Evolutionary conservation across 139 green algal species (phyloP), one percentile per base, ranked within the genome.

Genomic region (Gonium pectorale): DNA sequence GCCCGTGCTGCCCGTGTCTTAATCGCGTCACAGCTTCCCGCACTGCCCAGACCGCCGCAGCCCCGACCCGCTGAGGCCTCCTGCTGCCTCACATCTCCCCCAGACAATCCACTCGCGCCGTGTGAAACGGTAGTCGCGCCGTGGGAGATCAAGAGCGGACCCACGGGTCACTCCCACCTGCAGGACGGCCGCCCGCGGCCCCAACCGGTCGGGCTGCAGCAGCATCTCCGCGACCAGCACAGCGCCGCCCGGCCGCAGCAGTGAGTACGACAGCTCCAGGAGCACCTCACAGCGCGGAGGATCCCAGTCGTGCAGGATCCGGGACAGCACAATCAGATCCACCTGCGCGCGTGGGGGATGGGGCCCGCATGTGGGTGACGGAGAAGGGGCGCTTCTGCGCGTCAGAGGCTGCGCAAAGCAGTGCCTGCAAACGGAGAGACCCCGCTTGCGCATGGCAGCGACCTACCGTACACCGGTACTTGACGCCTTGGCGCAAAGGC

Each of bases 271-370:
- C 31, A 79, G 37, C 26, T 13, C 13, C 67, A 91, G 74, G 72
- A 91, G 73, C 67, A 80, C 35, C 21, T 21, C 33, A 67, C 80
- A 88, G 21, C 74, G 52, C 22, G 63, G 66, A 33, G 66, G n/a
- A 46, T 92, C 80, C 88, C 88, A 90, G 62, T 92, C 88, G 75
- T 92, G 88, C 51, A 92, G 68, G 19, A 92, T 87, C 22, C 88
- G 80, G 17, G 60, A 63, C 33, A 92, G 52, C 41, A 90, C 37
- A 1, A 83, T 75, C 40, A 89, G 22, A 35, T 92, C 88, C 15
- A 70, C 85, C 40, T 64, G 31, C 13, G 2, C 31, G 35, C 3
- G 46, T 29, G 24, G 24, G 17, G 17, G n/a, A n/a, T n/a, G n/a
- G n/a, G n/a, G n/a, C n/a, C n/a, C n/a, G n/a, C n/a, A n/a, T n/a